Percentiles rank a stretch among this genome's conserved stretches.
phyloP scores from a whole-genome alignment of 192 early-diverging fungal species.

The Pilaira anomala region DNA sequence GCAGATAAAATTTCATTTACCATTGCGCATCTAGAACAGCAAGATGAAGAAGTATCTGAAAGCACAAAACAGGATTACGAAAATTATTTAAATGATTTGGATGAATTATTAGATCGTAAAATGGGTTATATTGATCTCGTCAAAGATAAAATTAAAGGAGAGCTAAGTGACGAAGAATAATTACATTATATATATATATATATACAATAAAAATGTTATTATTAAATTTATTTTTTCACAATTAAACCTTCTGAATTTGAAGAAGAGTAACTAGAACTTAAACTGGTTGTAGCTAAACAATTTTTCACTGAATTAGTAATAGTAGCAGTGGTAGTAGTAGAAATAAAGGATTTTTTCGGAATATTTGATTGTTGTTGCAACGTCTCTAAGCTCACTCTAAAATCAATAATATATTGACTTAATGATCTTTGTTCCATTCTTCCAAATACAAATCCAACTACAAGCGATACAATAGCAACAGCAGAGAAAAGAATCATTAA shows the following conservation, averaged over 20 bases:
- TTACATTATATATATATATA: too few species aligned
- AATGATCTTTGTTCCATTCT: constrained; percentile 15
- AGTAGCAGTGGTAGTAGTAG: too few species aligned
- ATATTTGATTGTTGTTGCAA: constrained; percentile 2
- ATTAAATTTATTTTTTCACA: too few species aligned
- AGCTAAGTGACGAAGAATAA: constrained; percentile 24
- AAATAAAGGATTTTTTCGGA: too few species aligned
- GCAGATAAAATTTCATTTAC: constrained; percentile 19
- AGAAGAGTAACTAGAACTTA: neutral
- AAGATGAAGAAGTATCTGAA: constrained; percentile 10
- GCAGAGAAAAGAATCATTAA: constrained; percentile 4
- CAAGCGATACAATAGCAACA: constrained; percentile 3
- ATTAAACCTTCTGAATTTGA: neutral
- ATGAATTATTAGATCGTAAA: constrained; percentile 27
- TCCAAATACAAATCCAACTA: constrained; percentile 36
- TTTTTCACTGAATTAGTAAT: neutral
- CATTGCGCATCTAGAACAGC: constrained; percentile 20
- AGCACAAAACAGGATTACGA: constrained; percentile 16
- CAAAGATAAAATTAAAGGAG: constrained; percentile 14
- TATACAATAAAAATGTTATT: too few species aligned
- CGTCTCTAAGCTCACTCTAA: neutral
- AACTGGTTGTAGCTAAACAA: neutral
- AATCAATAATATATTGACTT: constrained; percentile 18
- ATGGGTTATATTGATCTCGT: constrained; percentile 10
- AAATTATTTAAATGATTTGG: constrained; percentile 23